Evolutionary conservation across 2,329 filamentous ascomycete genomes (phyloP), one percentile per base, ranked within the genome.

Genomic region (Aspergillus flavus): DNA sequence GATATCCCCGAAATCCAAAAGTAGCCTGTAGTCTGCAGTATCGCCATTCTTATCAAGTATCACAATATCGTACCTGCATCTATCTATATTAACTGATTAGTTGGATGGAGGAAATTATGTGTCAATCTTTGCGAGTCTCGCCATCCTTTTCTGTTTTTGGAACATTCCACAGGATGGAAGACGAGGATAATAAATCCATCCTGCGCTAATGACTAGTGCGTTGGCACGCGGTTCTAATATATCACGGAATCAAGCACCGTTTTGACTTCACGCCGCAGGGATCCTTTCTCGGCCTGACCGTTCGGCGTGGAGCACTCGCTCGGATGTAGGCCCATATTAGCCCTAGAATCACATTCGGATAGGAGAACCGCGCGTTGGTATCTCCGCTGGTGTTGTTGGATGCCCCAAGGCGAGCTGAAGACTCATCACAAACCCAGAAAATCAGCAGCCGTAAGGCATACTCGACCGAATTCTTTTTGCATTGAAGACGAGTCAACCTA

Each of bases 31-130:
- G n/a, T 39, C 12, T 55, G 34, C 34, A 48, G 39, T 53, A 59
- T 41, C 48, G 46, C 58, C 50, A 59, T 59, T 53, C 48, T 32
- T 59, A 59, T 59, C 48, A 43, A 59, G 26, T 10, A 59, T 45
- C 52, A 50, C 52, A 50, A 30, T 21, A 59, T 45, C 52, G 58
- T 59, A 59, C 58, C 58, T 59, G 58, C 58, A 59, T 50, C 46
- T 43, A 26, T 55, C 52, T 21, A 55, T 39, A 55, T 55, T 55
- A 55, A 55, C 14, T 30, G 52, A 55, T 55, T 55, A 23, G 52
- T 36, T 55, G 14, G n/a, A 55, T 4, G 11, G 36, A 55, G 32
- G 21, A 21, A 39, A 55, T 23, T 23, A 39, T 55, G 52, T 39
- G 52, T 55, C 52, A 55, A 39, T 52, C 58, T 36, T 54, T 43